phyloP scores from a whole-genome alignment of 1,284 basidiomycete genomes.

The Meripilus lineatus region DNA sequence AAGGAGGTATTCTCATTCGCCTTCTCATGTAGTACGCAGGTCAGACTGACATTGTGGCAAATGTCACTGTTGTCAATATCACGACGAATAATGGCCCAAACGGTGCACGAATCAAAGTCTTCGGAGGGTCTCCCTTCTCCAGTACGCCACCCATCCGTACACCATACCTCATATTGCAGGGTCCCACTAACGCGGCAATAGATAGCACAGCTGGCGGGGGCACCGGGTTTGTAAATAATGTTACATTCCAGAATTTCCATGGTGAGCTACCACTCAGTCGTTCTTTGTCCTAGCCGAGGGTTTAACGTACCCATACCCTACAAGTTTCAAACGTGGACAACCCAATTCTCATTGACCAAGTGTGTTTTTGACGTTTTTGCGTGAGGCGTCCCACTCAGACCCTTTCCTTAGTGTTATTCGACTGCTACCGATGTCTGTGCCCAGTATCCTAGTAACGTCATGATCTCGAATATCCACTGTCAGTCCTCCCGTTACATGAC shows the following conservation, averaged over 20 bases:
- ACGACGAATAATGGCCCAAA: slow-evolving; percentile 58
- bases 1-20: not conserved
- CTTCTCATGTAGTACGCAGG: slow-evolving; percentile 53
- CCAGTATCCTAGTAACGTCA: slow-evolving; percentile 47
- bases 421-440: slow-evolving; percentile 41
- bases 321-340: slow-evolving; percentile 46
- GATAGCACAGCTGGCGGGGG: slow-evolving; percentile 45
- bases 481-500: slow-evolving; percentile 3
- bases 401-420: slow-evolving; percentile 47
- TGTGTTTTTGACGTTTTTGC: slow-evolving; percentile 13
- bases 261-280: slow-evolving; percentile 9
- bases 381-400: not conserved
- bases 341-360: slow-evolving; percentile 53
- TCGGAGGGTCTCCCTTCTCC: slow-evolving; percentile 40
- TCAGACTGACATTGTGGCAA: slow-evolving; percentile 61
- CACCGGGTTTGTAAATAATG: slow-evolving; percentile 53
- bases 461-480: slow-evolving; percentile 39
- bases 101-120: slow-evolving; percentile 66
- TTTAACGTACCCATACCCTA: not conserved
- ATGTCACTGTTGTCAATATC: slow-evolving; percentile 53
- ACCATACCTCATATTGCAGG: not conserved
- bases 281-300: slow-evolving; percentile 7
- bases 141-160: slow-evolving; percentile 15
- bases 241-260: slow-evolving; percentile 45
- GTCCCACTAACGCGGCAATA: too few species aligned